These are phyloP conservation scores for Exserohilum turcica DNA, from an alignment of 2,329 filamentous ascomycete genomes.

Conservation along the genomic window DNA sequence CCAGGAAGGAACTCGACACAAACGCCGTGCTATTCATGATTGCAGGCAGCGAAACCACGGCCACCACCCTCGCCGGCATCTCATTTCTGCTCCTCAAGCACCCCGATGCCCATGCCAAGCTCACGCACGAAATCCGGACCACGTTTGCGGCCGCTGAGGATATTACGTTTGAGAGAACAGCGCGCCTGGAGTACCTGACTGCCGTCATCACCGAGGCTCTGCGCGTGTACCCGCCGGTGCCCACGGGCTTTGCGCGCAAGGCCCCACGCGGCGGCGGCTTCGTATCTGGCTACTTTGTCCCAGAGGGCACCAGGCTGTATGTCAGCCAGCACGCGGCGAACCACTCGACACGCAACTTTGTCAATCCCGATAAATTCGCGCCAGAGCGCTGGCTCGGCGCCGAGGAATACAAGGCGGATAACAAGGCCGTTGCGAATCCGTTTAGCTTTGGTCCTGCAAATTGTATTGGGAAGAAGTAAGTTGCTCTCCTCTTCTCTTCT, in stretches of 20 bases:
- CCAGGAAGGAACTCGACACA: constrained; percentile 41
- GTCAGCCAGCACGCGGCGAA: constrained; percentile 41
- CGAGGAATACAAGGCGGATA: constrained; percentile 41
- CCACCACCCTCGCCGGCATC: constrained; percentile 50
- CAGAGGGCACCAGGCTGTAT: constrained; percentile 33
- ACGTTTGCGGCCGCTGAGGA: constrained; percentile 22
- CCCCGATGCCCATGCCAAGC: constrained; percentile 19
- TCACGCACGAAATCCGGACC: constrained; percentile 31
- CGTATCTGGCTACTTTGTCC: constrained; percentile 36
- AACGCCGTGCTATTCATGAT: constrained; percentile 45
- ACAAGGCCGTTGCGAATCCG: constrained; percentile 34
- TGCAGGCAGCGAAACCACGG: constrained; percentile 56
- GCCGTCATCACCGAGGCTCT: constrained; percentile 36
- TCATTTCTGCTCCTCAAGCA: constrained; percentile 50
- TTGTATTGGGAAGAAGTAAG: constrained; percentile 44
- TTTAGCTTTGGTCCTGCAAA: constrained; percentile 38
- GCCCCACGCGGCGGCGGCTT: constrained; percentile 30
- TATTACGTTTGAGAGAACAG: constrained; percentile 36
- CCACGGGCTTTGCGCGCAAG: constrained; percentile 37
- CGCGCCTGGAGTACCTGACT: constrained; percentile 35
- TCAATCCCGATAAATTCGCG: constrained; percentile 29
- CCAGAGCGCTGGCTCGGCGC: constrained; percentile 49
- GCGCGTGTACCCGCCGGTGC: constrained; percentile 36
- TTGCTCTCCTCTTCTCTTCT: neutral
- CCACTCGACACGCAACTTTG: constrained; percentile 36